A percentile compares a stretch with the other conserved stretches of the same genome.
Evolutionary conservation across 2,329 filamentous ascomycete genomes (phyloP).

Genomic region (Venturia aucupariae): DNA sequence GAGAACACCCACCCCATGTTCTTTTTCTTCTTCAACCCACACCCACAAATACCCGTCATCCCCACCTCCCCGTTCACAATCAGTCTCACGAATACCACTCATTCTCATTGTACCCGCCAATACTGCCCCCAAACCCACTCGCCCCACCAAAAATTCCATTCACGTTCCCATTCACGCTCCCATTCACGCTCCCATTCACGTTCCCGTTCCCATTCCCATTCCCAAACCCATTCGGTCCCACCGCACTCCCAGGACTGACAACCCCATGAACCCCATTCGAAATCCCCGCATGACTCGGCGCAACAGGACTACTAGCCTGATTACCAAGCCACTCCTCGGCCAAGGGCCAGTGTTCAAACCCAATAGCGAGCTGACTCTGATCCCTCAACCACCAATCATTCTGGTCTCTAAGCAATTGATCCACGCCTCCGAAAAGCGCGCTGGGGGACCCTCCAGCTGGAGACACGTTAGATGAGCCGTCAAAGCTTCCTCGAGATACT

Average conservation of each 20-base stretch:
- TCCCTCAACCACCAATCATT: constrained; percentile 55
- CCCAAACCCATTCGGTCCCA: constrained; percentile 19
- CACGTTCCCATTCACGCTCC: constrained; percentile 10
- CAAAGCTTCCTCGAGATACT: constrained; percentile 19
- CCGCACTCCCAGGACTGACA: background rate
- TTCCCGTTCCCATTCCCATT: constrained; percentile 15
- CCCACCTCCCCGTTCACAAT: too few relatives aligned
- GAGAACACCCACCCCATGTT: too few relatives aligned
- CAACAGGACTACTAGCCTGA: constrained; percentile 13
- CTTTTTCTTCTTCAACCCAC: too few relatives aligned
- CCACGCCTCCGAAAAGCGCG: constrained; percentile 50
- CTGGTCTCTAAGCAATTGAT: constrained; percentile 52
- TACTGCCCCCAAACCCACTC: constrained; percentile 14
- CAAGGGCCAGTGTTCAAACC: constrained; percentile 51
- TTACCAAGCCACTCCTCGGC: constrained; percentile 11
- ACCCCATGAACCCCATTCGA: constrained; percentile 13
- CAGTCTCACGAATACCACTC: constrained; percentile 31
- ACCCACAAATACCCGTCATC: too few relatives aligned
- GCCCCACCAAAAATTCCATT: constrained; percentile 16
- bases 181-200: constrained; percentile 12
- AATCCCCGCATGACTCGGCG: constrained; percentile 10
- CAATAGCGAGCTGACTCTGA: constrained; percentile 50
- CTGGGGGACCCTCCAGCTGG: constrained; percentile 34
- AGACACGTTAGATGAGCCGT: constrained; percentile 16
- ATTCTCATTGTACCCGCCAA: constrained; percentile 28